Evolutionary conservation across 768 basidiomycete genomes (phyloP).

Genomic region (Lentinula lateritia): DNA sequence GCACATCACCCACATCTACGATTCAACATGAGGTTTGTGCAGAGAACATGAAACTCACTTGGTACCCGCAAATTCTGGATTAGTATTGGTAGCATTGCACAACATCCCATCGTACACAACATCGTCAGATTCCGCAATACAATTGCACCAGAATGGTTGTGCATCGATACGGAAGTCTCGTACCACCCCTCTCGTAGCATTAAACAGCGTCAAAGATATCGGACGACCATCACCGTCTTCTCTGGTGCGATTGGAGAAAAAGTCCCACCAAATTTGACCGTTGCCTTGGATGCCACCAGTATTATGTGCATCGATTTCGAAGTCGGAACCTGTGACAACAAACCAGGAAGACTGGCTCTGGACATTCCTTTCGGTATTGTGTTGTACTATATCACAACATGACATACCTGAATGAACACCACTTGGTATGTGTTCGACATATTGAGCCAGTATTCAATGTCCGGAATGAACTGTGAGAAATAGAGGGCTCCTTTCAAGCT

Average conservation of each 20-base stretch:
- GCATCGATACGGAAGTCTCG: constrained; percentile 45
- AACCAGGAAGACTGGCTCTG: constrained; percentile 63
- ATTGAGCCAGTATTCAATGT: constrained; percentile 53
- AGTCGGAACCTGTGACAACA: constrained; percentile 51
- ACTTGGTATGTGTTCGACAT: constrained; percentile 50
- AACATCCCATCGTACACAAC: constrained; percentile 53
- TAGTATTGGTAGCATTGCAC: constrained; percentile 52
- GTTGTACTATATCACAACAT: neutral
- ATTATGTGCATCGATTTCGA: constrained; percentile 49
- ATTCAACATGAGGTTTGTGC: constrained; percentile 30
- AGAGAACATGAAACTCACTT: constrained; percentile 42
- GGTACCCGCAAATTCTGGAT: constrained; percentile 41
- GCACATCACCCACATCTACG: neutral
- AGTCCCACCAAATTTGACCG: constrained; percentile 59
- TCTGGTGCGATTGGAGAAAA: constrained; percentile 39
- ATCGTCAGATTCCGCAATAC: constrained; percentile 42
- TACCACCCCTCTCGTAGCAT: constrained; percentile 36
- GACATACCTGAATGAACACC: constrained; percentile 53
- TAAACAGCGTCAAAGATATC: constrained; percentile 46
- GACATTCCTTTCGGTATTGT: neutral
- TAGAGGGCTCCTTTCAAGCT: neutral
- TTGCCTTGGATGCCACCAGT: constrained; percentile 55
- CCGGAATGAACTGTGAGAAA: constrained; percentile 39
- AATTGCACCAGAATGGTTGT: constrained; percentile 59
- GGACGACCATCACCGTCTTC: constrained; percentile 55